phyloP scores from a whole-genome alignment of 179 eudicot species.

The Pouteria campechiana region DNA sequence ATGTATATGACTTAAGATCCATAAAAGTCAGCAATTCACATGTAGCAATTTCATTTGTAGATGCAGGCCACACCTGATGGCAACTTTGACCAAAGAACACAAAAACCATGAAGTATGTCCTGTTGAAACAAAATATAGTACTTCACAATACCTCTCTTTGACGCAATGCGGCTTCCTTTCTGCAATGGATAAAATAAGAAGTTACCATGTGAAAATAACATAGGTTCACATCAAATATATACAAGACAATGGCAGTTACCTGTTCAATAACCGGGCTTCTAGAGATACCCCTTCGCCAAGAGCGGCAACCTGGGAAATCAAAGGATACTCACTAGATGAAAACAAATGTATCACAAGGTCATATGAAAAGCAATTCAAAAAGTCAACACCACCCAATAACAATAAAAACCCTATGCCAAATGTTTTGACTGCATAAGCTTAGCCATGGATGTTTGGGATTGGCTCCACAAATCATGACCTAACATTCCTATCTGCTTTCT shows the following conservation, averaged over 20 bases:
- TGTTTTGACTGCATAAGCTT: too few relatives aligned
- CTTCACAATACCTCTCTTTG: constrained; percentile 69
- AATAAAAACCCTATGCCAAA: too few relatives aligned
- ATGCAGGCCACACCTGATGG: neutral
- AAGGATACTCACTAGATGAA: too few relatives aligned
- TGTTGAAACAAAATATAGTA: neutral
- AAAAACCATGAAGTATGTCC: neutral
- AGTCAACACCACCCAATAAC: too few relatives aligned
- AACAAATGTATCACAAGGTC: too few relatives aligned
- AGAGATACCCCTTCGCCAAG: constrained; percentile 92
- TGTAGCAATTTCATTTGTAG: neutral
- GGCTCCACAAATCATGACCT: too few relatives aligned
- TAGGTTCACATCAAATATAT: neutral
- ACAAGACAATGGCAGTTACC: constrained; percentile 33
- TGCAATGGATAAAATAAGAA: constrained; percentile 24
- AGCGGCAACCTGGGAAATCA: constrained; percentile 64
- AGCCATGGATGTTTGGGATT: too few relatives aligned
- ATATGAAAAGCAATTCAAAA: too few relatives aligned
- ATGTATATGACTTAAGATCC: too few relatives aligned
- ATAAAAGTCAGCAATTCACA: constrained; percentile 1
- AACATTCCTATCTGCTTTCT: too few relatives aligned
- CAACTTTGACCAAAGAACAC: neutral
- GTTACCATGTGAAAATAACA: constrained; percentile 1
- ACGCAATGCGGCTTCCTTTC: constrained; percentile 94
- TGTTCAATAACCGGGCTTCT: constrained; percentile 85